Conservation (phyloP, 106 monocot genomes). For the Phalaenopsis equestris region DNA sequence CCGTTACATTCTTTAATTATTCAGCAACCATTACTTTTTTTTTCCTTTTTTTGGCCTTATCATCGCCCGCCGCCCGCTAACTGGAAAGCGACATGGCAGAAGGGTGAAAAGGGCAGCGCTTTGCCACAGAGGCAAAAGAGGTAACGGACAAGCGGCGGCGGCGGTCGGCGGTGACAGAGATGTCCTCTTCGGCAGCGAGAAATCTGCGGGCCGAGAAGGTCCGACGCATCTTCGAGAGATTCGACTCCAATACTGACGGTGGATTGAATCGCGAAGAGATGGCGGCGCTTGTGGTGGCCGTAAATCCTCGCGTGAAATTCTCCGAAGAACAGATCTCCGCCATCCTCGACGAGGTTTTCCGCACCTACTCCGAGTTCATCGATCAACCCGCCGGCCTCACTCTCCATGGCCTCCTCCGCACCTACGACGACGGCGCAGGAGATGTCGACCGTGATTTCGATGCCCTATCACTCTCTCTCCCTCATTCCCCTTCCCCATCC, state of each 20-base stretch:
- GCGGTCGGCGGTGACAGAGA: background rate
- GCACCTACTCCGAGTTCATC: slow-evolving; percentile 53
- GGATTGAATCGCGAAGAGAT: slow-evolving; percentile 54
- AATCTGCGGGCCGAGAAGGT: slow-evolving; percentile 32
- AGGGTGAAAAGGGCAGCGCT: background rate
- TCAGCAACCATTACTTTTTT: too few species aligned
- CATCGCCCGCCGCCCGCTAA: background rate
- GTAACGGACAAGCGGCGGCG: background rate
- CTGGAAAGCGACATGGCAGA: background rate
- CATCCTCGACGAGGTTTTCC: slow-evolving; percentile 59
- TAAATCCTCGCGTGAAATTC: slow-evolving; percentile 51
- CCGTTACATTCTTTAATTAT: too few species aligned
- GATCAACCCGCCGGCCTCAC: slow-evolving; percentile 20
- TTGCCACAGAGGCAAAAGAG: background rate
- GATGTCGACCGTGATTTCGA: slow-evolving; percentile 63
- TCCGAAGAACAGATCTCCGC: slow-evolving; percentile 46
- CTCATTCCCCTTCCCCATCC: slow-evolving; percentile 11
- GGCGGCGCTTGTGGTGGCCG: slow-evolving; percentile 49
- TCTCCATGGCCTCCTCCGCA: slow-evolving; percentile 32
- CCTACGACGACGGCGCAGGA: slow-evolving; percentile 61
- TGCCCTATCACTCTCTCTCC: slow-evolving; percentile 18
- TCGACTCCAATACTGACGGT: slow-evolving; percentile 12
- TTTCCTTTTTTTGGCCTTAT: background rate
- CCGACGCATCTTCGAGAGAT: slow-evolving; percentile 17
- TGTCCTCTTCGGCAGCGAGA: background rate